These are phyloP conservation scores for Pyrrhoderma lamaoense DNA, from an alignment of 1,284 basidiomycete species.

Conservation along the genomic window DNA sequence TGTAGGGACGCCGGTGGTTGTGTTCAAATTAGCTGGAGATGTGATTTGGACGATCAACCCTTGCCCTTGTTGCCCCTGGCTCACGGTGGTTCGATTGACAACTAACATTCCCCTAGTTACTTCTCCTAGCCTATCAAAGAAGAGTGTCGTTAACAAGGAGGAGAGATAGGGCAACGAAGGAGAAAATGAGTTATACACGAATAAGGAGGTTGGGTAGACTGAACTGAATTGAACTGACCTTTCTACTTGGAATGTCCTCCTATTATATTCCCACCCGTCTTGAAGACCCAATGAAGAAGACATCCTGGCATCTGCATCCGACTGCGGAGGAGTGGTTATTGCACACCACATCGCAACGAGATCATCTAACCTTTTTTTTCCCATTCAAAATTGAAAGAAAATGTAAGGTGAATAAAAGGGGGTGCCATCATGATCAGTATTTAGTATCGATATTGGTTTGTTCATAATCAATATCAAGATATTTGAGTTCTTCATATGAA, in stretches of 20 bases:
- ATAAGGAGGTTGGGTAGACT: too few relatives aligned
- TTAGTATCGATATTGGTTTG: too few relatives aligned
- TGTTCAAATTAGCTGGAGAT: neutral
- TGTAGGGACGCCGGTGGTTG: conserved; percentile 40
- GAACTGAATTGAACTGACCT: conserved; percentile 33
- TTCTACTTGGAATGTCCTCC: conserved; percentile 59
- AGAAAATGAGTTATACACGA: neutral
- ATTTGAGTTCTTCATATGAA: too few relatives aligned
- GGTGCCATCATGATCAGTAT: too few relatives aligned
- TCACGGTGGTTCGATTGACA: conserved; percentile 40
- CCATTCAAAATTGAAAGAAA: too few relatives aligned
- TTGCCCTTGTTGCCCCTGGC: neutral
- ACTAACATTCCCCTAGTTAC: conserved; percentile 72
- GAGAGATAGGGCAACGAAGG: neutral
- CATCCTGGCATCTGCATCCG: conserved; percentile 10
- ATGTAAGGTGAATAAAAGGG: too few relatives aligned
- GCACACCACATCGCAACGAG: conserved; percentile 78
- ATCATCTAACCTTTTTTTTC: conserved; percentile 50
- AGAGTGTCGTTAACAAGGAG: neutral
- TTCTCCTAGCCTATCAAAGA: conserved; percentile 34
- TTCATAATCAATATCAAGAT: too few relatives aligned
- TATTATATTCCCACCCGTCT: conserved; percentile 45
- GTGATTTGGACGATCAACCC: neutral
- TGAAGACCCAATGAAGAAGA: conserved; percentile 18
- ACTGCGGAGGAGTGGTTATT: conserved; percentile 52